Evolutionary conservation across 2,329 filamentous ascomycete species (phyloP).

Genomic region (Beauveria brongniartii): DNA sequence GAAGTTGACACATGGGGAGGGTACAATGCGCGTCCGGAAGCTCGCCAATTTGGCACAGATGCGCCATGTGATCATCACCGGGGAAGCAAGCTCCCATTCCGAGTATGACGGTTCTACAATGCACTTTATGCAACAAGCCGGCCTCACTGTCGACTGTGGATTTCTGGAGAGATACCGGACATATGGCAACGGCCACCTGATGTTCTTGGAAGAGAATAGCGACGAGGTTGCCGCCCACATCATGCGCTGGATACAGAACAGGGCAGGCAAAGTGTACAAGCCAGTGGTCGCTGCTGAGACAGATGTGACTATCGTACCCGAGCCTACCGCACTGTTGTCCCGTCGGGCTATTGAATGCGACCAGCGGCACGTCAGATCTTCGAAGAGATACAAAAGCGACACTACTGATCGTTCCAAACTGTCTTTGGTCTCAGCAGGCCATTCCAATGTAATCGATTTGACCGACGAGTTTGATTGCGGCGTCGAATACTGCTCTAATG

Average conservation of each 20-base stretch:
- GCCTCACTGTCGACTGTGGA: slow-evolving; percentile 35
- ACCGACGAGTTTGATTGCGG: not conserved
- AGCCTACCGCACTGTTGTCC: not conserved
- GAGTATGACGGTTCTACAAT: slow-evolving; percentile 48
- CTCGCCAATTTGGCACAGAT: slow-evolving; percentile 40
- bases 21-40: slow-evolving; percentile 20
- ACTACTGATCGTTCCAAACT: not conserved
- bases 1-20: not conserved
- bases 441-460: not conserved
- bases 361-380: not conserved
- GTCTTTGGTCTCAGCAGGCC: too few relatives aligned
- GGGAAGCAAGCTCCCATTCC: slow-evolving; percentile 45
- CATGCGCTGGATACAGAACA: slow-evolving; percentile 26
- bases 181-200: slow-evolving; percentile 47
- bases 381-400: not conserved
- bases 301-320: not conserved
- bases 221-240: slow-evolving; percentile 31
- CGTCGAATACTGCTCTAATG: not conserved
- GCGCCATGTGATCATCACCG: slow-evolving; percentile 41
- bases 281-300: not conserved
- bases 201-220: slow-evolving; percentile 47
- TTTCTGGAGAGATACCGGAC: slow-evolving; percentile 36
- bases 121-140: slow-evolving; percentile 43
- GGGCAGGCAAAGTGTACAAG: not conserved
- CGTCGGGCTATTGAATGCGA: not conserved